Base-by-base conservation (phyloP, 768 basidiomycete species). In the Suillus occidentalis region DNA sequence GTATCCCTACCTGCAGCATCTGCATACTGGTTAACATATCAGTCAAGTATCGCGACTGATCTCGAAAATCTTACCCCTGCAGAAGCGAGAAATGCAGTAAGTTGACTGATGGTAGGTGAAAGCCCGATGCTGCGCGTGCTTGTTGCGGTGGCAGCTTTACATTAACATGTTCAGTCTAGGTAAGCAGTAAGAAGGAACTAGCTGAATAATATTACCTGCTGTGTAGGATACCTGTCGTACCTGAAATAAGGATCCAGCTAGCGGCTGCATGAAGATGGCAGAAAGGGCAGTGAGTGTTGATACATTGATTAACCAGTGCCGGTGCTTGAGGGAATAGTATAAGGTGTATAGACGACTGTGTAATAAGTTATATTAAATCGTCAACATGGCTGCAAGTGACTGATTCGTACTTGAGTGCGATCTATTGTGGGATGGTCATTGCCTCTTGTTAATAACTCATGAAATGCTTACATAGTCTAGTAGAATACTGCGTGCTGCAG, bases 401-500 rank as follows among this genome's bases (percentile, higher is more conserved):
- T 60, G 18, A 39, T 55, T 16, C 63, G 36, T 72, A 86, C 84
- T 82, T 84, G 34, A 82, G 70, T 42, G 73, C 75, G 61, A 83
- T 73, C 86, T 85, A 60, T 37, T 31, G 28, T 22, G 5, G 9
- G 39, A 40, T 25, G 8, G 39, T 18, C 57, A 58, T 40, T 6
- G 40, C 1, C 16, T 5, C 25, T 16, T 40, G 9, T 39, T 39
- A 8, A 39, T 39, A 3, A 58, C 10, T 13, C n/a, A n/a, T 14
- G 20, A 55, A 36, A 20, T 58, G 66, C 85, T 58, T 68, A 89
- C 87, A 73, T 91, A 91, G 72, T 91, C 85, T 31, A 89, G 71
- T 20, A 91, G 76, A n/a, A 91, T 72, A 61, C 85, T 85, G 66
- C 86, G 84, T 63, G 87, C 79, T 1, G 89, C 87, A 2, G 77